Evolutionary conservation across 179 eudicot species (phyloP).

Genomic region (Amaranthus tricolor): DNA sequence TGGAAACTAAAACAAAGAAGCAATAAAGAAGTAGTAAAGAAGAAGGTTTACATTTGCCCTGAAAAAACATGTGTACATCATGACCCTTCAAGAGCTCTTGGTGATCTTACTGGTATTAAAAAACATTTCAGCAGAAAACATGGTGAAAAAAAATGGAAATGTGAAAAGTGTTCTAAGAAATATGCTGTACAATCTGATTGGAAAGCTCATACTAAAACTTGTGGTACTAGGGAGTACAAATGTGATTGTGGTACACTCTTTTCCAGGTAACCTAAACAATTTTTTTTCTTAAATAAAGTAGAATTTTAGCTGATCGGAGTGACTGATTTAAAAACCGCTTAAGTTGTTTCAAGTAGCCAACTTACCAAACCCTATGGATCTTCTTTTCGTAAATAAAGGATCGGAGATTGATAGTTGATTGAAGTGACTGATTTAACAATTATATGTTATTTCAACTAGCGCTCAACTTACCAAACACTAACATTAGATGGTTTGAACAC

Average conservation of each 20-base stretch:
- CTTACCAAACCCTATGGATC: too few species aligned
- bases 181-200: slow-evolving; percentile 43
- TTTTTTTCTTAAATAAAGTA: too few species aligned
- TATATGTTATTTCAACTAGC: too few species aligned
- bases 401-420: too few species aligned
- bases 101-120: slow-evolving; percentile 35
- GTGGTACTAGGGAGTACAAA: slow-evolving; percentile 41
- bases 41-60: slow-evolving; percentile 37
- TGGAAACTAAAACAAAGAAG: slow-evolving; percentile 36
- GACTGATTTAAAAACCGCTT: too few species aligned
- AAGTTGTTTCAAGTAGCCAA: too few species aligned
- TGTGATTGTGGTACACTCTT: slow-evolving; percentile 44
- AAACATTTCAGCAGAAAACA: slow-evolving; percentile 40
- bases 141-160: slow-evolving; percentile 37
- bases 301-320: too few species aligned
- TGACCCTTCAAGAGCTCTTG: slow-evolving; percentile 33
- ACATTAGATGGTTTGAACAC: too few species aligned
- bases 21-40: slow-evolving; percentile 32
- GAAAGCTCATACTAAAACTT: slow-evolving; percentile 38
- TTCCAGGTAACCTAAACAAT: slow-evolving; percentile 27
- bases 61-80: slow-evolving; percentile 37
- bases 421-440: too few species aligned
- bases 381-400: too few species aligned
- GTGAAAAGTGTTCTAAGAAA: slow-evolving; percentile 38
- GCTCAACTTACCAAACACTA: too few species aligned